Percentiles rank a stretch among this genome's conserved stretches.
Conservation (phyloP, 2,329 filamentous ascomycete genomes). For the Hypomyces rosellus region DNA sequence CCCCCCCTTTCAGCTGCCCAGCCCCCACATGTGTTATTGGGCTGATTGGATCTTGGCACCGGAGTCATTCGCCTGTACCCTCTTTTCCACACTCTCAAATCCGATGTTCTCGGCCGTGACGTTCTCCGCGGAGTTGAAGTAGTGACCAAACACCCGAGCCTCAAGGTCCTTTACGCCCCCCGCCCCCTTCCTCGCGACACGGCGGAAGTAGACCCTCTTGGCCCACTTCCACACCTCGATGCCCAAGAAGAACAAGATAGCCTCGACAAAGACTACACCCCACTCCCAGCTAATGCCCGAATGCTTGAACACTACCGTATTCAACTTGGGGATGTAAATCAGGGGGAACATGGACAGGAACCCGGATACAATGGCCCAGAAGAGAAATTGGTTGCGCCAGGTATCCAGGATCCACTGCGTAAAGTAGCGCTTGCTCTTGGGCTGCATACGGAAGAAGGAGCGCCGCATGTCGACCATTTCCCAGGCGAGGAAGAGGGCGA, state of each 20-base stretch:
- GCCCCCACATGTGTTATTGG: conserved; percentile 1
- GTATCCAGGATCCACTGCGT: conserved; percentile 61
- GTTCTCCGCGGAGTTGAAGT: neutral
- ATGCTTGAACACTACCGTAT: conserved; percentile 52
- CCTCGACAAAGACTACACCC: conserved; percentile 50
- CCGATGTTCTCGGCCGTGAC: neutral
- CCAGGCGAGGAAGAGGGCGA: conserved; percentile 68
- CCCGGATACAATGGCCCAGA: conserved; percentile 49
- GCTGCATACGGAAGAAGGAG: conserved; percentile 67
- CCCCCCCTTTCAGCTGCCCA: neutral
- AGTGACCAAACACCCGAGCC: neutral
- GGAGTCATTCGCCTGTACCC: neutral
- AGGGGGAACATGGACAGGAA: conserved; percentile 41
- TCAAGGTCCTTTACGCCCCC: neutral
- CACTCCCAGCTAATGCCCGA: conserved; percentile 54
- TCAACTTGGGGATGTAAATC: conserved; percentile 54
- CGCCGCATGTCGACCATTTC: conserved; percentile 66
- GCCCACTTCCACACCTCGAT: conserved; percentile 53
- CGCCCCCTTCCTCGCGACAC: neutral
- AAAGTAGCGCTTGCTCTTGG: conserved; percentile 52
- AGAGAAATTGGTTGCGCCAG: conserved; percentile 66
- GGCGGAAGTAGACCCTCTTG: conserved; percentile 25
- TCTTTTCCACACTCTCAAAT: neutral
- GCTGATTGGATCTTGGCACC: neutral
- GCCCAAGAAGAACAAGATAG: conserved; percentile 51